phyloP scores from a whole-genome alignment of 164 flowering plant species.

The Litsea cubeba region DNA sequence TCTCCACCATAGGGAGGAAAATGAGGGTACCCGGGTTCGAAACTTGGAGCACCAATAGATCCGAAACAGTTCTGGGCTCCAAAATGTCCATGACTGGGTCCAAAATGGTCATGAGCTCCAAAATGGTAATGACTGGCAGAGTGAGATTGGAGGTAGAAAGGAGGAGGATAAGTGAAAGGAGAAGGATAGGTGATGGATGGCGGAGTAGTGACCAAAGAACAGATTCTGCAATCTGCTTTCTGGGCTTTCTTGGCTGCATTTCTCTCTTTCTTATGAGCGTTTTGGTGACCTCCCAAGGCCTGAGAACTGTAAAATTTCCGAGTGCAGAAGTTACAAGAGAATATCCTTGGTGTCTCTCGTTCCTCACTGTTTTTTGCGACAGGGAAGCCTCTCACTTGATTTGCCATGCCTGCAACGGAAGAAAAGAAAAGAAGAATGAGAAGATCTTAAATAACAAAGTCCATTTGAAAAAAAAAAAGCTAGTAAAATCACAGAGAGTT shows the following conservation, averaged over 20 bases:
- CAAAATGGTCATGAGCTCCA: too few species aligned
- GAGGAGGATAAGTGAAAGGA: slow-evolving; percentile 23
- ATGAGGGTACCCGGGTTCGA: slow-evolving; percentile 12
- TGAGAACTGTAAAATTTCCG: slow-evolving; percentile 86
- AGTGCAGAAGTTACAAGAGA: slow-evolving; percentile 73
- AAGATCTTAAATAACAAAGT: too few species aligned
- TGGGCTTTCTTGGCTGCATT: slow-evolving; percentile 65
- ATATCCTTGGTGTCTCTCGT: slow-evolving; percentile 33
- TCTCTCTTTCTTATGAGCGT: slow-evolving; percentile 90
- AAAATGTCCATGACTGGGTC: slow-evolving; percentile 32
- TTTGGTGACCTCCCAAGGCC: slow-evolving; percentile 91
- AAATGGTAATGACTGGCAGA: slow-evolving; percentile 19
- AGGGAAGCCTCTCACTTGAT: too few species aligned
- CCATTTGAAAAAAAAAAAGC: too few species aligned
- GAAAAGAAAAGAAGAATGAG: too few species aligned
- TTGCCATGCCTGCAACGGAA: too few species aligned
- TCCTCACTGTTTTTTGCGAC: neutral
- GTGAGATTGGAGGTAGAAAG: slow-evolving; percentile 30
- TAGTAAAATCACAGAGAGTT: too few species aligned
- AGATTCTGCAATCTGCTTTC: slow-evolving; percentile 18
- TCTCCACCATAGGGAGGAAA: slow-evolving; percentile 11
- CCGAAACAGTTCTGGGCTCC: neutral
- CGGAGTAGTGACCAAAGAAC: slow-evolving; percentile 20
- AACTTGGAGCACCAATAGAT: slow-evolving; percentile 23
- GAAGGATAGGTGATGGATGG: slow-evolving; percentile 45